Base-by-base conservation (phyloP, 129 eudicot species). In the Kitagawia praeruptora region DNA sequence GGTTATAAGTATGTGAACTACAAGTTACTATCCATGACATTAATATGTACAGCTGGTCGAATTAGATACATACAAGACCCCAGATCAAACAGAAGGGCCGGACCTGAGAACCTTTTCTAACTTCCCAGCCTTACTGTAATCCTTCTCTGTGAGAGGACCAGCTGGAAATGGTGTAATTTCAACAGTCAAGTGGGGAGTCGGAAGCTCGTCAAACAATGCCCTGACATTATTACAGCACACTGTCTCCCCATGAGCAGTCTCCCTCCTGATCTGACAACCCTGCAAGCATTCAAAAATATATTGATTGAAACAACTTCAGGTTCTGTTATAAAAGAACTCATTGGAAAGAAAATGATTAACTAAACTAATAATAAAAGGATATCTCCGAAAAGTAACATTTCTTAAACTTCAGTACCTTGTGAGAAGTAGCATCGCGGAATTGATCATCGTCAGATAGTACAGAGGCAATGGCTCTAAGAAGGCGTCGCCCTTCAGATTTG, bases 211-310 rank as follows among this genome's bases (percentile, higher is more conserved):
- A 49, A 93, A 93, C 86, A 93, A 83, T 1, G 98, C 98, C 16
- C 96, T 70, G 39, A 93, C 98, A 51, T 93, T 93, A 86, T 93
- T 93, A 80, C 98, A 90, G 79, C 98, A 93, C 23, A 93, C 98
- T 2, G 88, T 88, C 81, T 93, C 98, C 49, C 98, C 98, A 77
- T 93, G 98, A 84, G 98, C 98, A 76, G 82, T 93, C 79, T 93
- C 90, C 83, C 98, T 89, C 85, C 98, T 86, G 69, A 93, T 89
- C 82, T 93, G 98, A 85, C 98, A 93, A 81, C 98, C 98, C 98
- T 93, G 77, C 47, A 80, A 74, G 18, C 51, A 76, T 3, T 10
- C 3, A 7, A 2, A 42, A 41, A n/a, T 27, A 1, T 10, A 75
- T 14, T 18, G 23, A 74, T 27, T 39, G 27, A 64, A n/a, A 61